These are phyloP conservation scores for Exophiala oligosperma DNA, from an alignment of 2,329 filamentous ascomycete genomes.

Conservation along the genomic window DNA sequence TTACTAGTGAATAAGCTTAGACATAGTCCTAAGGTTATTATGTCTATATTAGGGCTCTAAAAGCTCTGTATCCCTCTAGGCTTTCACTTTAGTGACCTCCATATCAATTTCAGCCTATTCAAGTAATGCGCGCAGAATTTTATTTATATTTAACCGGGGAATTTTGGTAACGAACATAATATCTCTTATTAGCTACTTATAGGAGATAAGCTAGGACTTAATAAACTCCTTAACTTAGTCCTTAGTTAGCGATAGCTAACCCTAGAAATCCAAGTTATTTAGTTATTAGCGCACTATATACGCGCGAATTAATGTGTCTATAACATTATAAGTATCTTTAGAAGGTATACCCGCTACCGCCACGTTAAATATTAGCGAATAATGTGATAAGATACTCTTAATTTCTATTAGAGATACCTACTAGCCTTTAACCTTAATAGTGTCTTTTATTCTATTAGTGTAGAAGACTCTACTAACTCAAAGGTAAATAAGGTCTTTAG, in stretches of 20 bases:
- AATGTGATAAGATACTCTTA: constrained; percentile 46
- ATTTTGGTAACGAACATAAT: constrained; percentile 51
- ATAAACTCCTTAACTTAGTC: constrained; percentile 37
- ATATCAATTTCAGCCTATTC: neutral
- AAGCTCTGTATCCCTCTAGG: neutral
- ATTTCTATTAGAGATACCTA: constrained; percentile 50
- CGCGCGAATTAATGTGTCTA: constrained; percentile 43
- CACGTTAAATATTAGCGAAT: constrained; percentile 46
- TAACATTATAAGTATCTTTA: constrained; percentile 34
- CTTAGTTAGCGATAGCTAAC: constrained; percentile 33
- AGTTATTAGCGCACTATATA: constrained; percentile 42
- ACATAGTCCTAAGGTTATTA: too few relatives aligned
- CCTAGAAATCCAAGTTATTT: constrained; percentile 23
- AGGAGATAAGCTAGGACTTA: constrained; percentile 41
- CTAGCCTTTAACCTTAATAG: constrained; percentile 32
- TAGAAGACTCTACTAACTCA: constrained; percentile 42
- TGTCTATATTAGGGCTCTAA: too few relatives aligned
- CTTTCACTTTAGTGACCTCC: neutral
- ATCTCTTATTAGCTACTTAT: constrained; percentile 48
- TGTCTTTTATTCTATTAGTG: constrained; percentile 44
- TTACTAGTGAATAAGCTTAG: neutral
- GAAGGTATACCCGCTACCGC: constrained; percentile 48
- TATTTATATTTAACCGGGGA: constrained; percentile 51
- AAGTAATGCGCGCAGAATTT: constrained; percentile 41
- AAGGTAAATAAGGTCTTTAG: constrained; percentile 43